These are phyloP conservation scores for Kazachstania martiniae DNA, from an alignment of 805 yeast species.

Conservation along the genomic window DNA sequence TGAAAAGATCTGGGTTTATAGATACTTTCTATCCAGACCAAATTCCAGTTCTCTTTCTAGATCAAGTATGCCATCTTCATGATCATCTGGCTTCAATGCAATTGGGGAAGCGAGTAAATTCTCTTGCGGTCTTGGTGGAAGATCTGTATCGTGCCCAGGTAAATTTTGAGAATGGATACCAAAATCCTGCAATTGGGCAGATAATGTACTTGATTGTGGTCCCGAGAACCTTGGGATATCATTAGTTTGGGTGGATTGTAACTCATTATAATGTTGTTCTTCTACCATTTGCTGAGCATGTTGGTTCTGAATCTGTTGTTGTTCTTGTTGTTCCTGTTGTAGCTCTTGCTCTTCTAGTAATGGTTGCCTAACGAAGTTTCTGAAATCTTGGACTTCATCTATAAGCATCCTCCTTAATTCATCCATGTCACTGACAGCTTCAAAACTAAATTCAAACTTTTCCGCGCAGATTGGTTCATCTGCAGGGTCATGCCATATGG, in stretches of 20 bases:
- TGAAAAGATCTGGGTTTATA: slow-evolving; percentile 2
- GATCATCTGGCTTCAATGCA: slow-evolving; percentile 9
- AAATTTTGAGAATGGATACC: slow-evolving; percentile 40
- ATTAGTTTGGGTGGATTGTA: slow-evolving; percentile 18
- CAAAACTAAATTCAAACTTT: slow-evolving; percentile 82
- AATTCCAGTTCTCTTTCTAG: slow-evolving; percentile 57
- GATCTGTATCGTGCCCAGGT: slow-evolving; percentile 32
- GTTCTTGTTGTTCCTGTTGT: slow-evolving; percentile 17
- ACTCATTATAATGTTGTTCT: background rate
- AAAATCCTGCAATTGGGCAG: slow-evolving; percentile 22
- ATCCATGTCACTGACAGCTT: slow-evolving; percentile 69
- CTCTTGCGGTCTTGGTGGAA: slow-evolving; percentile 58
- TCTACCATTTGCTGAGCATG: slow-evolving; percentile 12
- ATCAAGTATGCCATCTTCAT: slow-evolving; percentile 29
- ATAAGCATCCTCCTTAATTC: slow-evolving; percentile 66
- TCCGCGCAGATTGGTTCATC: slow-evolving; percentile 81
- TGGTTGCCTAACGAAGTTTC: slow-evolving; percentile 75
- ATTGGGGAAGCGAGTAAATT: slow-evolving; percentile 25
- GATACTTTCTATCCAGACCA: slow-evolving; percentile 47
- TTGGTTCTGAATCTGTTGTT: slow-evolving; percentile 8
- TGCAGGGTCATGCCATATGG: slow-evolving; percentile 84
- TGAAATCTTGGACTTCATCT: slow-evolving; percentile 67
- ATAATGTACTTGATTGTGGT: slow-evolving; percentile 2
- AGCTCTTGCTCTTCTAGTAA: slow-evolving; percentile 40
- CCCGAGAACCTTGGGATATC: slow-evolving; percentile 1